Percentiles rank a stretch among this genome's conserved stretches.
phyloP scores from a whole-genome alignment of 495 filamentous ascomycete species.

The Penicillium bovifimosum region DNA sequence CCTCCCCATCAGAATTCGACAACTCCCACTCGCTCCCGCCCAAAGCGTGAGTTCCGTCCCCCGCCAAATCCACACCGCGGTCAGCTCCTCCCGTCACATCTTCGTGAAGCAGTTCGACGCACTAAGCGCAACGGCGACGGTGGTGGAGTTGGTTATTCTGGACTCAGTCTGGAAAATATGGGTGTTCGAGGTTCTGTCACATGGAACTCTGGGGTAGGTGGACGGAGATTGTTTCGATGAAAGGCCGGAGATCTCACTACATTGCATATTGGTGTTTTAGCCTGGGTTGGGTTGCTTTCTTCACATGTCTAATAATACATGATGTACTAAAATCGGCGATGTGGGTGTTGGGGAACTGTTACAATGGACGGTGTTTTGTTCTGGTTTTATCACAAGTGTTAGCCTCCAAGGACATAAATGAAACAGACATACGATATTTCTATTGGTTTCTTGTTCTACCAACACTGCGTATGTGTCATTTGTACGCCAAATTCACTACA shows the following conservation, averaged over 20 bases:
- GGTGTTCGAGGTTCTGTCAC: slow-evolving; percentile 59
- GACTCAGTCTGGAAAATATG: slow-evolving; percentile 63
- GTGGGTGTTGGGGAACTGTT: neutral
- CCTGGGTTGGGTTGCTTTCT: neutral
- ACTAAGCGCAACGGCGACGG: slow-evolving; percentile 60
- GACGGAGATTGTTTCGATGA: slow-evolving; percentile 60
- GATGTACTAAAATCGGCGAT: neutral
- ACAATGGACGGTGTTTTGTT: slow-evolving; percentile 8
- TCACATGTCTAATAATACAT: neutral
- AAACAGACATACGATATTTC: neutral
- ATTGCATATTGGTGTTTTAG: slow-evolving; percentile 9
- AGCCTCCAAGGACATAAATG: neutral
- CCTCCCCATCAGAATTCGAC: slow-evolving; percentile 1
- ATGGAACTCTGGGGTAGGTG: slow-evolving; percentile 47
- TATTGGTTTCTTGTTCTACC: neutral
- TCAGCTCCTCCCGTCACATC: slow-evolving; percentile 73
- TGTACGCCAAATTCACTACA: no score
- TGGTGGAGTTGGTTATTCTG: slow-evolving; percentile 67
- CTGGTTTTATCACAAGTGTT: neutral
- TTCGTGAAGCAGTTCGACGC: slow-evolving; percentile 71
- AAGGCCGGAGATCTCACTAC: neutral
- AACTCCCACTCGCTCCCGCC: slow-evolving; percentile 12
- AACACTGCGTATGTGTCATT: no score
- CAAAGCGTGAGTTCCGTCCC: slow-evolving; percentile 24
- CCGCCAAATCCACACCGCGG: slow-evolving; percentile 52